phyloP scores from a whole-genome alignment of 129 eudicot species.

The Flaveria linearis region DNA sequence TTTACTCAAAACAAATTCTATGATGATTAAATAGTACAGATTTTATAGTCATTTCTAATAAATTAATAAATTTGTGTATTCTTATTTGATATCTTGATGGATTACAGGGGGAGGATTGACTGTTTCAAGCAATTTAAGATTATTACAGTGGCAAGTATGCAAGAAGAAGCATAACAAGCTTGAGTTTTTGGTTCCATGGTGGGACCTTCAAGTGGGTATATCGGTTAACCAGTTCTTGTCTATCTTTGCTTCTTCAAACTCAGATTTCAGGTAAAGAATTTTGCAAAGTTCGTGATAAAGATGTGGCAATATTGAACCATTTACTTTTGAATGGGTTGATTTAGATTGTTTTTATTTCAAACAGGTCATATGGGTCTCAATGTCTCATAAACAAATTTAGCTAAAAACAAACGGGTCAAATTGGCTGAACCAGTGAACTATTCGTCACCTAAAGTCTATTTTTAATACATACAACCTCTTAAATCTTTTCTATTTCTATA shows the following conservation, averaged over 20 bases:
- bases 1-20: too few species aligned
- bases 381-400: background rate
- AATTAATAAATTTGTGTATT: background rate
- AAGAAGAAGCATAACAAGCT: constrained; percentile 79
- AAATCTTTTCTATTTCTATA: background rate
- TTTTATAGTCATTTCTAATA: too few species aligned
- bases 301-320: background rate
- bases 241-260: constrained; percentile 84
- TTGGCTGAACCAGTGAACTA: too few species aligned
- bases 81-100: background rate
- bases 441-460: background rate
- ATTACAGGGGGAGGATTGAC: constrained; percentile 92
- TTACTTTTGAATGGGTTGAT: background rate
- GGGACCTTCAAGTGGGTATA: constrained; percentile 94
- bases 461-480: background rate
- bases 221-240: constrained; percentile 91
- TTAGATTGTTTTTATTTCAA: background rate
- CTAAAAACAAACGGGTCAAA: background rate
- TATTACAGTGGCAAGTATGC: constrained; percentile 96
- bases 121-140: constrained; percentile 83
- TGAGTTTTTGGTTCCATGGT: constrained; percentile 95
- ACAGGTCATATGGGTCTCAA: background rate
- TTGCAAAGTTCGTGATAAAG: background rate
- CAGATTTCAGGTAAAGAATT: constrained; percentile 74
- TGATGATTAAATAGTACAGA: too few species aligned